These are phyloP conservation scores for Tulasnella sp. DNA, from an alignment of 768 basidiomycete genomes.

Conservation along the genomic window DNA sequence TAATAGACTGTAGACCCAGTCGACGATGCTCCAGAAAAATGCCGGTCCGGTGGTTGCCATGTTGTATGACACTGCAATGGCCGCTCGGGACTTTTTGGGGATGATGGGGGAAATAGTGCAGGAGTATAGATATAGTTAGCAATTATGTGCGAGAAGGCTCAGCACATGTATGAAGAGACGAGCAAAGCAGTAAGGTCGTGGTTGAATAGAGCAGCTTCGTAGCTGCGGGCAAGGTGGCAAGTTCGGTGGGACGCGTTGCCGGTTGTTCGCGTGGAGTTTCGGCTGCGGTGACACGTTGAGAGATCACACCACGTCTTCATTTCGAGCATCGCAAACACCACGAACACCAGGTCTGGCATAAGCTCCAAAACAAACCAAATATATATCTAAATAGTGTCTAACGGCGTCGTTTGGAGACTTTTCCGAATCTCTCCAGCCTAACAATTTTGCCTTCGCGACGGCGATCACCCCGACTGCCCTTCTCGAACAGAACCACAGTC, in stretches of 20 bases:
- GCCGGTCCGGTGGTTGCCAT: slow-evolving; percentile 11
- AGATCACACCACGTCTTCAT: slow-evolving; percentile 1
- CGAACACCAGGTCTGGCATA: too few species aligned
- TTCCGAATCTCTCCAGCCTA: neutral
- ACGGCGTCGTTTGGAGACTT: neutral
- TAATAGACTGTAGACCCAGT: slow-evolving; percentile 7
- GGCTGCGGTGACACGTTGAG: slow-evolving; percentile 11
- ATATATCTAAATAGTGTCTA: neutral
- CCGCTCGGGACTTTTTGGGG: neutral
- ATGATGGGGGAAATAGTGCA: neutral
- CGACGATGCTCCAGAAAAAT: neutral
- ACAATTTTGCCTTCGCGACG: slow-evolving; percentile 2
- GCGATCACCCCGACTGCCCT: slow-evolving; percentile 36
- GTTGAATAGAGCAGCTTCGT: neutral
- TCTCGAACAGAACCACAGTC: slow-evolving; percentile 73
- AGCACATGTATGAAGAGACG: slow-evolving; percentile 6
- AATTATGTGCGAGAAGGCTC: neutral
- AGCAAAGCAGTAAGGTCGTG: neutral
- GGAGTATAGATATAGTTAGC: neutral
- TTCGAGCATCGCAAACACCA: neutral
- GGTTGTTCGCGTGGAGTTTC: slow-evolving; percentile 3
- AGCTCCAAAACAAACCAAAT: too few species aligned
- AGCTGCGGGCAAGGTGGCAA: slow-evolving; percentile 1
- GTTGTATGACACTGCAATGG: neutral
- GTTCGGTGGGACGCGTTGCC: neutral